Conservation (phyloP, 2,329 filamentous ascomycete genomes). For the Thielaviopsis euricoi region DNA sequence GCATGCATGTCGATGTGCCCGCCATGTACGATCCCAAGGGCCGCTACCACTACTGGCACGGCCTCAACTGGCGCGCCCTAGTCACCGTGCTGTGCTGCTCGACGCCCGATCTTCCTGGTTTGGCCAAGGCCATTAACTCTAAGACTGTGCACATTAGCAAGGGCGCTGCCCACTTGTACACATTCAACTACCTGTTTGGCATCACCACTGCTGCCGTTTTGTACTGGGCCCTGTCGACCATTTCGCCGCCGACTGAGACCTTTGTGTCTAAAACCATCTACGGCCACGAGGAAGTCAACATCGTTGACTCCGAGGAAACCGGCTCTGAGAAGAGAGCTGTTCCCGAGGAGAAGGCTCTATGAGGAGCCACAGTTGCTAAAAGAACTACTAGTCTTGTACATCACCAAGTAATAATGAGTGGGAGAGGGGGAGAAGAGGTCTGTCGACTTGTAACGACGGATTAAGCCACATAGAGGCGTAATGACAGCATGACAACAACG, state of each 20-base stretch:
- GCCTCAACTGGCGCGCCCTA: slow-evolving; percentile 25
- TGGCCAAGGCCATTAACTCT: slow-evolving; percentile 16
- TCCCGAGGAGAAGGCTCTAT: slow-evolving; percentile 2
- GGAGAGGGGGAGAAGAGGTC: background rate
- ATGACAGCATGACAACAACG: background rate
- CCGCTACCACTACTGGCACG: slow-evolving; percentile 25
- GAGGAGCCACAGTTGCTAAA: background rate
- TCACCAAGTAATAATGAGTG: background rate
- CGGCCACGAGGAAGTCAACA: background rate
- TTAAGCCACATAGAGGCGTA: too few species aligned
- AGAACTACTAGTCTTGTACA: too few species aligned
- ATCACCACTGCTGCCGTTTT: slow-evolving; percentile 13
- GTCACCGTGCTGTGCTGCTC: slow-evolving; percentile 25
- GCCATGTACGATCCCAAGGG: slow-evolving; percentile 26
- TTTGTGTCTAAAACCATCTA: slow-evolving; percentile 8
- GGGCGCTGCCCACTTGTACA: slow-evolving; percentile 13
- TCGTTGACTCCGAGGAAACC: background rate
- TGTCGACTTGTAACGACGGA: background rate
- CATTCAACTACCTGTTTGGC: slow-evolving; percentile 16
- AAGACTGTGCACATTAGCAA: slow-evolving; percentile 7
- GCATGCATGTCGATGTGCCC: slow-evolving; percentile 22
- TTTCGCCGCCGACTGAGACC: slow-evolving; percentile 9
- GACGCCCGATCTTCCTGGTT: slow-evolving; percentile 25
- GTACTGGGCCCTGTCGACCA: slow-evolving; percentile 12
- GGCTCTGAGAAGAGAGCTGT: slow-evolving; percentile 2